Evolutionary conservation across 2,329 filamentous ascomycete genomes (phyloP), one percentile per base, ranked within the genome.

Genomic region (Neonectria magnoliae): DNA sequence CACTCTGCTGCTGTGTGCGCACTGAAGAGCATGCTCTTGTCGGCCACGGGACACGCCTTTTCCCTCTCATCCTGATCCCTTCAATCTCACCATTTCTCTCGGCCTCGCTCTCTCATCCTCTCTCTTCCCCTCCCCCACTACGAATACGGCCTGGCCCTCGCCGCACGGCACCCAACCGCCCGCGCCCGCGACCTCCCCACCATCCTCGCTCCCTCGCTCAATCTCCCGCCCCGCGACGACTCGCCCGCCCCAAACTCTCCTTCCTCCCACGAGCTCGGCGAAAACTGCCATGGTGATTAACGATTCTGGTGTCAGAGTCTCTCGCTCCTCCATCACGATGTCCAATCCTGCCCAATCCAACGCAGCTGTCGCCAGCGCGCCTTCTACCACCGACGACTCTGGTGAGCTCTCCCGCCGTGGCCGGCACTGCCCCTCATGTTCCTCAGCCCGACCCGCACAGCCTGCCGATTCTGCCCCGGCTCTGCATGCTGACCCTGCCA

Each of bases 251-350:
- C 60, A 58, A 65, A 57, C 63, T 47, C 63, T 29, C 29, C 29
- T 47, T 47, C 60, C n/a, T 56, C 50, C 45, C 22, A 42, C 57
- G 42, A 36, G n/a, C 25, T 42, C 18, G 29, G 25, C 50, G 51
- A 48, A 54, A 41, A 47, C 59, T 76, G 73, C 72, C 75, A 80
- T 81, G 79, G 78, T 80, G 31, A 78, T 81, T 75, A 79, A 80
- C 72, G 78, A 81, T 68, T 77, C 77, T 65, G 78, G 75, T 62
- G 71, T 73, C 65, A 74, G 79, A 73, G 73, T 77, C 64, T 76
- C 79, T 64, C 77, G 76, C 71, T 74, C 74, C 57, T 70, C 79
- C 58, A 76, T 74, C 59, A 76, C 67, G 71, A 79, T 81, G 80
- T 78, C 80, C 67, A 79, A 77, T 71, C 65, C 77, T 57, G 64